These are phyloP conservation scores for Aegilops speltoides DNA, from an alignment of 176 grass and related monocot genomes.

Conservation along the genomic window DNA sequence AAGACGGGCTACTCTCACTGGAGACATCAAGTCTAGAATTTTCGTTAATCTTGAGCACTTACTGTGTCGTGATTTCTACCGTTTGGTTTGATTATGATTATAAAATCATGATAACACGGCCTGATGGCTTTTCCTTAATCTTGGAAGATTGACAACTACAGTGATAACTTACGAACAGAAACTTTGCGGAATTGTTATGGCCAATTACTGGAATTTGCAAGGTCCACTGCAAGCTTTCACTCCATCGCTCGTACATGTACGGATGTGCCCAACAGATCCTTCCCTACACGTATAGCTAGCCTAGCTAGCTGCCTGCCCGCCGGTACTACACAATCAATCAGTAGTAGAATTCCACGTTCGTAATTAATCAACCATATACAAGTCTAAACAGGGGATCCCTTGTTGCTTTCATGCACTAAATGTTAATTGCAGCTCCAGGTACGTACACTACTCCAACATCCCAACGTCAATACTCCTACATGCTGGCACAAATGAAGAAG, in stretches of 20 bases:
- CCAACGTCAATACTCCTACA: neutral
- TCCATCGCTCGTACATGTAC: neutral
- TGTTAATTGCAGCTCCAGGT: neutral
- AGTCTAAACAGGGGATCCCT: constrained; percentile 1
- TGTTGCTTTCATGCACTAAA: constrained; percentile 20
- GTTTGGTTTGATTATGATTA: too few species aligned
- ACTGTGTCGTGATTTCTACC: too few species aligned
- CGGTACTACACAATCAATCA: neutral
- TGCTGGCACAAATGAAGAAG: neutral
- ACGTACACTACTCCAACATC: neutral
- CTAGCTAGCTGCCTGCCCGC: neutral
- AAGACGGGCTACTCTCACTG: neutral
- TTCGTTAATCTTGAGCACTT: neutral
- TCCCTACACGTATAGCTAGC: neutral
- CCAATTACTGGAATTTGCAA: neutral
- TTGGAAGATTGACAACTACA: too few species aligned
- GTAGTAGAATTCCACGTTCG: neutral
- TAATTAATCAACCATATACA: neutral
- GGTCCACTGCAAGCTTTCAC: neutral
- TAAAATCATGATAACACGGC: too few species aligned
- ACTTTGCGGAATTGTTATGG: constrained; percentile 7
- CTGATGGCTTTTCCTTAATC: too few species aligned
- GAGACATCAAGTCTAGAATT: neutral
- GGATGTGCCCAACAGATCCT: neutral
- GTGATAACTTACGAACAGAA: neutral